Percentiles rank a stretch among this genome's conserved stretches.
Evolutionary conservation across 2,329 filamentous ascomycete species (phyloP).

Genomic region (Tolypocladium tundrense): DNA sequence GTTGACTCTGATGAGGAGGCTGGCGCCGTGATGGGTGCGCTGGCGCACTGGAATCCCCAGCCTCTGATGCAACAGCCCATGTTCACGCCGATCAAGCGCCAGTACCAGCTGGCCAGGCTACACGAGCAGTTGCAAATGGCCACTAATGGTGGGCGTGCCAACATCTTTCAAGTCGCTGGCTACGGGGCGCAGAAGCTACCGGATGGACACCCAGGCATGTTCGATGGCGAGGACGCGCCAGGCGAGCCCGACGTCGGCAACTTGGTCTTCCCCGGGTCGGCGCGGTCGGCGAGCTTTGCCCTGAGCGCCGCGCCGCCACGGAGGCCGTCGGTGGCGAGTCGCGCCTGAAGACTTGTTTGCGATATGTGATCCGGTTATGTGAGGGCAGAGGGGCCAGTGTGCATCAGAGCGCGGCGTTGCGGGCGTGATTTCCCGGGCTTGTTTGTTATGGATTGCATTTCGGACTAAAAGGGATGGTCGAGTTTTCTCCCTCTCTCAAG

Average conservation of each 20-base stretch:
- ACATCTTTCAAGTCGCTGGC: conserved; percentile 53
- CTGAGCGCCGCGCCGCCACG: conserved; percentile 30
- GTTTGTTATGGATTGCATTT: neutral
- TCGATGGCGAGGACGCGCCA: conserved; percentile 43
- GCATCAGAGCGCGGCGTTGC: neutral
- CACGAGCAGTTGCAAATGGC: conserved; percentile 57
- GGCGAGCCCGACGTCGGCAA: conserved; percentile 44
- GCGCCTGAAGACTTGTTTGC: conserved; percentile 26
- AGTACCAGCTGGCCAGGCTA: conserved; percentile 53
- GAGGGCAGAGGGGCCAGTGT: neutral
- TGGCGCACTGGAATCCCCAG: conserved; percentile 65
- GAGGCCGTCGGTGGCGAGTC: conserved; percentile 35
- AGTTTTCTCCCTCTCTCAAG: neutral
- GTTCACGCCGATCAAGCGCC: conserved; percentile 50
- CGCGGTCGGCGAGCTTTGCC: conserved; percentile 36
- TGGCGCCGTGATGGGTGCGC: conserved; percentile 73
- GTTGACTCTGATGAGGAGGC: conserved; percentile 95
- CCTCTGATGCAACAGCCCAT: conserved; percentile 61
- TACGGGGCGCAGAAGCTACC: conserved; percentile 45
- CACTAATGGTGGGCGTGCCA: conserved; percentile 54
- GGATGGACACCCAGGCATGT: conserved; percentile 34
- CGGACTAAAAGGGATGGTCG: neutral
- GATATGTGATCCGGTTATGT: neutral
- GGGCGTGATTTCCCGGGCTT: neutral
- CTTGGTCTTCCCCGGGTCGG: conserved; percentile 23